These are phyloP conservation scores for Borovskyia barvae DNA, from an alignment of 208 protist species.

Conservation along the genomic window DNA sequence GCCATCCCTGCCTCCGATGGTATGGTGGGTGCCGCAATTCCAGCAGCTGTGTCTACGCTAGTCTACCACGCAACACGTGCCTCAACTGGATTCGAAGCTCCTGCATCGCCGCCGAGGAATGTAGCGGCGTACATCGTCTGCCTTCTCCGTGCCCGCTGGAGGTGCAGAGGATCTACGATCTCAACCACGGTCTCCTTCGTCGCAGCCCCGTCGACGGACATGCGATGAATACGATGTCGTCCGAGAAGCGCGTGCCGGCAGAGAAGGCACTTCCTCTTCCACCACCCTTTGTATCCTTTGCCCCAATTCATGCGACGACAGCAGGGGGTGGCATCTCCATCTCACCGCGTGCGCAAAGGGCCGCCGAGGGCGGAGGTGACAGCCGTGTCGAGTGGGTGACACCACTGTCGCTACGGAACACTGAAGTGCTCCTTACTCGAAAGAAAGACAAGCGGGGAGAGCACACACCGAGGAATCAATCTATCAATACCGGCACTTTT, in stretches of 20 bases:
- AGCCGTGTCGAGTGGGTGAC: no score
- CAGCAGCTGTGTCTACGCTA: constrained; percentile 57
- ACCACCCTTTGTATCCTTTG: neutral
- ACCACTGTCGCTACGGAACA: no score
- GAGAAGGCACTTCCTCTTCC: neutral
- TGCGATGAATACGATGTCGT: no score
- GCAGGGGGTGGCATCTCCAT: no score
- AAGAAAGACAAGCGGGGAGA: neutral
- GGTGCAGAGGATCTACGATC: constrained; percentile 46
- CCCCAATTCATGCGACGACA: no score
- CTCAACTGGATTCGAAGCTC: constrained; percentile 71
- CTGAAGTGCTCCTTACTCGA: no score
- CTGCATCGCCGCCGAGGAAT: constrained; percentile 45
- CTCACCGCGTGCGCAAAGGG: no score
- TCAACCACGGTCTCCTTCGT: constrained; percentile 56
- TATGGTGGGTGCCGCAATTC: constrained; percentile 71
- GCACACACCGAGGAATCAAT: constrained; percentile 19
- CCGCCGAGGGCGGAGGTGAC: no score
- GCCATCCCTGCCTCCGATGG: constrained; percentile 76
- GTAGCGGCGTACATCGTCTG: constrained; percentile 70
- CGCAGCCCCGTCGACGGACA: constrained; percentile 1
- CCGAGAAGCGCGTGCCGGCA: neutral
- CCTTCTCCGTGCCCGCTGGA: constrained; percentile 55
- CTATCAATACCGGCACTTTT: constrained; percentile 13
- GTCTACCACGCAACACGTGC: constrained; percentile 66